Percentiles rank a stretch among this genome's conserved stretches.
These are phyloP conservation scores for Cladophialophora chaetospira DNA, from an alignment of 2,329 filamentous ascomycete species.

Conservation along the genomic window DNA sequence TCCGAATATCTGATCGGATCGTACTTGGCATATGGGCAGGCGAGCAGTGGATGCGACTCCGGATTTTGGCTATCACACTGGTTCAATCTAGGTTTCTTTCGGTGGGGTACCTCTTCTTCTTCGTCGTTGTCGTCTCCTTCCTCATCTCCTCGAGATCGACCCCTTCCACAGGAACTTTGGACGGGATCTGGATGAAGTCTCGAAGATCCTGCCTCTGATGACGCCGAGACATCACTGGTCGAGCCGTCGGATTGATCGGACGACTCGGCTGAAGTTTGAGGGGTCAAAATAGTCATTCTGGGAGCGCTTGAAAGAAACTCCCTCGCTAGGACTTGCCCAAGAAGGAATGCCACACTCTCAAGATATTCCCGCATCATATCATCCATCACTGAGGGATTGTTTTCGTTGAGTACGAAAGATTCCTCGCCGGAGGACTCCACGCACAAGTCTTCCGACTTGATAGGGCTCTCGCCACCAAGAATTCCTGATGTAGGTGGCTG, in stretches of 20 bases:
- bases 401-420: background rate
- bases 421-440: background rate
- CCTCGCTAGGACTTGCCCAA: background rate
- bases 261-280: background rate
- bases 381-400: background rate
- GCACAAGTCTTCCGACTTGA: background rate
- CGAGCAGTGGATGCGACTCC: constrained; percentile 32
- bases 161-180: no score
- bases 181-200: no score
- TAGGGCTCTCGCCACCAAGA: no score
- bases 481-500: no score
- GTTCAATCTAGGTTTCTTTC: background rate
- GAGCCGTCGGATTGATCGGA: background rate
- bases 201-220: background rate
- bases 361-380: background rate
- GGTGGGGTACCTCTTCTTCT: background rate
- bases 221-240: background rate
- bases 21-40: constrained; percentile 37
- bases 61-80: background rate
- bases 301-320: background rate
- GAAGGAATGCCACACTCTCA: background rate
- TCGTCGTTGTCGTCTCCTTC: constrained; percentile 5
- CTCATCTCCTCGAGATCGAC: no score
- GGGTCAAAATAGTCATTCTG: background rate
- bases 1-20: constrained; percentile 23